These are phyloP conservation scores for Colletotrichum tropicale DNA, from an alignment of 2,329 filamentous ascomycete species.

Conservation along the genomic window DNA sequence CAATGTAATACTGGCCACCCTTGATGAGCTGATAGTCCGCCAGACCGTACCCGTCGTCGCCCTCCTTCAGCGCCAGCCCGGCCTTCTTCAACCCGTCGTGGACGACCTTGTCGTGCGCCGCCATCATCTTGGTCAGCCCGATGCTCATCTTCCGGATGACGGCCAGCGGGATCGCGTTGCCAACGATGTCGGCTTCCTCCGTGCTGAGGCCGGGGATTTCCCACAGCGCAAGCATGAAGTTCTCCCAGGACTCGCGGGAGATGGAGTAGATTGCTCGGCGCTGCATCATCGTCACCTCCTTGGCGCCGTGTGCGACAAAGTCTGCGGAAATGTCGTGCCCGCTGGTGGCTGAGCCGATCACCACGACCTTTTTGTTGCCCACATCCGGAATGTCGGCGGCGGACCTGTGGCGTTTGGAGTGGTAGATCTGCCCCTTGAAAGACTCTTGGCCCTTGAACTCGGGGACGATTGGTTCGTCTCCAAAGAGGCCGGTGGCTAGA, in stretches of 20 bases:
- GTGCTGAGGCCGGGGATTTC: conserved; percentile 42
- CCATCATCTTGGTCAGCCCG: conserved; percentile 43
- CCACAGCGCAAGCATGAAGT: conserved; percentile 45
- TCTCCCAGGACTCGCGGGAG: conserved; percentile 41
- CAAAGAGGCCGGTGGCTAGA: conserved; percentile 49
- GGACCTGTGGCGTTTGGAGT: conserved; percentile 46
- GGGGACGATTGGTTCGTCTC: conserved; percentile 42
- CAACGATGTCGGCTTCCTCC: conserved; percentile 54
- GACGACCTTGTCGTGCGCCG: conserved; percentile 42
- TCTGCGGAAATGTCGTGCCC: conserved; percentile 56
- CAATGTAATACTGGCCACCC: conserved; percentile 46
- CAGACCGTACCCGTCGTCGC: conserved; percentile 38
- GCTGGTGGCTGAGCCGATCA: conserved; percentile 54
- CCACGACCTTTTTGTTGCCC: conserved; percentile 44
- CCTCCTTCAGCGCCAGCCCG: conserved; percentile 44
- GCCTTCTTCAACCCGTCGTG: conserved; percentile 49
- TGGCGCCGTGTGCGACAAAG: conserved; percentile 50
- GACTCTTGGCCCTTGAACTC: conserved; percentile 39
- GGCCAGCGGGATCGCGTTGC: conserved; percentile 48
- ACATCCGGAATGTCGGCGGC: conserved; percentile 33
- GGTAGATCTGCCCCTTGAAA: conserved; percentile 48
- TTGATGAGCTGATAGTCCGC: conserved; percentile 40
- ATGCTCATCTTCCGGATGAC: conserved; percentile 50
- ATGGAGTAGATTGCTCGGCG: conserved; percentile 55
- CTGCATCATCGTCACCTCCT: conserved; percentile 57